A percentile compares a stretch with the other conserved stretches of the same genome.
Conservation (phyloP, 352 stramenopile species). For the Nothophytophthora sp. region DNA sequence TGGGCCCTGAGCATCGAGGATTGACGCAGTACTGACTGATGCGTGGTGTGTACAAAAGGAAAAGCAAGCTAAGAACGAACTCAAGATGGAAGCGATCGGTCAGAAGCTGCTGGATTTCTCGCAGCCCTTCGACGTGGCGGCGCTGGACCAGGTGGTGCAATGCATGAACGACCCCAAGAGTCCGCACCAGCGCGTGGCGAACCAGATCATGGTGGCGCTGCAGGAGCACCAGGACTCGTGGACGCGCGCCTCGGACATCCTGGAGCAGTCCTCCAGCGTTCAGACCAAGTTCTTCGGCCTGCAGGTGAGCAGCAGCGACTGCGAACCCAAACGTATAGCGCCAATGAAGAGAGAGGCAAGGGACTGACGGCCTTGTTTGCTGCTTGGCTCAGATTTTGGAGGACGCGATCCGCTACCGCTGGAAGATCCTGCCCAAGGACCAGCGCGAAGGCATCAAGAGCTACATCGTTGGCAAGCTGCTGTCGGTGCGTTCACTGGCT, state of each 20-base stretch:
- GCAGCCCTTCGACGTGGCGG: slow-evolving; percentile 94
- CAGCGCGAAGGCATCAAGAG: slow-evolving; percentile 99
- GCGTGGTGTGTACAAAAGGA: slow-evolving; percentile 12
- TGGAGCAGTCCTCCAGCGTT: slow-evolving; percentile 92
- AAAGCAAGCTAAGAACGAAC: neutral
- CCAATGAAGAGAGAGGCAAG: neutral
- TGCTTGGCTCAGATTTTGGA: slow-evolving; percentile 90
- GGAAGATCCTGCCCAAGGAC: slow-evolving; percentile 96
- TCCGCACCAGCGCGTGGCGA: slow-evolving; percentile 91
- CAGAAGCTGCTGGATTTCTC: slow-evolving; percentile 94
- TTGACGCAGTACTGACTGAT: too few species aligned
- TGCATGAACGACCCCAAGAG: slow-evolving; percentile 96
- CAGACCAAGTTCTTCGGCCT: slow-evolving; percentile 94
- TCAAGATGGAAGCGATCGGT: slow-evolving; percentile 86
- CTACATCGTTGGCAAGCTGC: slow-evolving; percentile 97
- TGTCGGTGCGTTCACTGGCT: slow-evolving; percentile 62
- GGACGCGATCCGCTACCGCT: slow-evolving; percentile 97
- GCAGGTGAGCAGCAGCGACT: slow-evolving; percentile 38
- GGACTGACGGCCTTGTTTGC: slow-evolving; percentile 1
- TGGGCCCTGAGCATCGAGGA: too few species aligned
- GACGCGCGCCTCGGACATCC: slow-evolving; percentile 95
- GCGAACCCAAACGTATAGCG: neutral
- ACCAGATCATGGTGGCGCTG: slow-evolving; percentile 94
- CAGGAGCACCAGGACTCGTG: slow-evolving; percentile 94
- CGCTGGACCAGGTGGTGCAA: slow-evolving; percentile 97